Percentiles rank a stretch among this genome's conserved stretches.
Evolutionary conservation across 345 rosid species (phyloP).

Genomic region (Aethionema arabicum): DNA sequence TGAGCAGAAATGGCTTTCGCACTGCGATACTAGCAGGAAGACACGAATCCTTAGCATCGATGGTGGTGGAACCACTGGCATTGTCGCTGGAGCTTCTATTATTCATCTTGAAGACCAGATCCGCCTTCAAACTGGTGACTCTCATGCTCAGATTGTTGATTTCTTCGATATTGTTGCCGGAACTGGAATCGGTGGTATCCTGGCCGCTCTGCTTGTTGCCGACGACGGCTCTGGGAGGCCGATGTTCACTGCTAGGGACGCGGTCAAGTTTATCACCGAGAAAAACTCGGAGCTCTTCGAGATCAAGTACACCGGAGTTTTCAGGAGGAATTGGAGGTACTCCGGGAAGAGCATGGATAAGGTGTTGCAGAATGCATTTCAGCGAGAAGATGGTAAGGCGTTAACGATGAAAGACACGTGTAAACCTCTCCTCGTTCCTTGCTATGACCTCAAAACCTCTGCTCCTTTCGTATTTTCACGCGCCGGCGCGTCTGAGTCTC

Average conservation of each 20-base stretch:
- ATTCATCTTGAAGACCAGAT: constrained; percentile 87
- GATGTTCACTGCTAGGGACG: constrained; percentile 67
- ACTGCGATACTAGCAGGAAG: constrained; percentile 62
- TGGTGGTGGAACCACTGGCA: constrained; percentile 74
- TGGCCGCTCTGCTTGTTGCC: constrained; percentile 68
- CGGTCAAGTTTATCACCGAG: constrained; percentile 45
- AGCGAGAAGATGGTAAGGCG: constrained; percentile 58
- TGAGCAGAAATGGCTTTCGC: constrained; percentile 91
- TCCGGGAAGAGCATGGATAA: constrained; percentile 75
- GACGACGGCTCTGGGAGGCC: constrained; percentile 80
- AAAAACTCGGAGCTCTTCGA: constrained; percentile 63
- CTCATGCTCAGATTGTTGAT: constrained; percentile 68
- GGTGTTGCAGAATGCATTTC: constrained; percentile 55
- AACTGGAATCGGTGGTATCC: constrained; percentile 81
- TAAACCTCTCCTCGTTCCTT: constrained; percentile 93
- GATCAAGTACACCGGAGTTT: constrained; percentile 36
- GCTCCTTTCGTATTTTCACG: constrained; percentile 99
- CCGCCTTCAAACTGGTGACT: constrained; percentile 68
- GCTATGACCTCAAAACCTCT: constrained; percentile 85
- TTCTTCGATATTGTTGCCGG: constrained; percentile 90
- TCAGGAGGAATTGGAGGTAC: constrained; percentile 51
- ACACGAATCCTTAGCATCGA: constrained; percentile 83
- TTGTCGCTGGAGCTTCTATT: constrained; percentile 64
- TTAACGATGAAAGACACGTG: constrained; percentile 86
- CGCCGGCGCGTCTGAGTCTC: constrained; percentile 89